Base-by-base conservation (phyloP, 176 grass and related monocot genomes). In the Carex littledalei region DNA sequence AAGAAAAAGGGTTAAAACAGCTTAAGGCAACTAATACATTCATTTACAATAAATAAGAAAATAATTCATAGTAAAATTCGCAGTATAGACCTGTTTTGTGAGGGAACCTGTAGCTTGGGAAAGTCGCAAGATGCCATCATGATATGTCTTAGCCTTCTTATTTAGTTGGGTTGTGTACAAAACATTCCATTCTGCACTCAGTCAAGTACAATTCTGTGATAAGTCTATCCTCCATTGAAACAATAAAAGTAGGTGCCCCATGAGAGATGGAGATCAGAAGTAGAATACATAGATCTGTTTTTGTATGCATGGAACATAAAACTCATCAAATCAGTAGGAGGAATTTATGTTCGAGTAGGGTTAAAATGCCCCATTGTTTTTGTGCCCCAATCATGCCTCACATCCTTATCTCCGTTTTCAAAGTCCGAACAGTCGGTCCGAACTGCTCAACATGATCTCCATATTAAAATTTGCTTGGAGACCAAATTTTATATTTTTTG, bases 131-230 rank as follows among this genome's bases (percentile, higher is more conserved):
- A 84, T 37, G 13, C 94, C 92, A 85, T 97, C 87, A 88, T 97
- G 94, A 80, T 89, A 92, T 49, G 90, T 94, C 82, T 94, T 97
- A 82, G 88, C 85, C 21, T 94, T 94, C 52, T 94, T 90, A 88
- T 84, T 92, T 81, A 94, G 55, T 85, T 97, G 94, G 80, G 67
- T 85, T 13, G 88, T 94, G 71, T 94, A 97, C 49, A 97, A 86
- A 22, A 84, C 85, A 88, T 61, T 89, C 94, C 94, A 97, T 84
- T 97, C 94, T 92, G 87, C 60, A 84, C 45, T 85, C 21, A 63
- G 54, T 47, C 17, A n/a, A 78, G 2, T 18, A 65, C 63, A 87
- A 18, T 72, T 47, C 45, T 43, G 34, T 53, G 26, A 50, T 29
- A 29, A 84, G 31, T 55, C 71, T 75, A 9, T 52, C 11, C 1